Evolutionary conservation across 768 basidiomycete species (phyloP).

Genomic region (Rhizopogon sp.): DNA sequence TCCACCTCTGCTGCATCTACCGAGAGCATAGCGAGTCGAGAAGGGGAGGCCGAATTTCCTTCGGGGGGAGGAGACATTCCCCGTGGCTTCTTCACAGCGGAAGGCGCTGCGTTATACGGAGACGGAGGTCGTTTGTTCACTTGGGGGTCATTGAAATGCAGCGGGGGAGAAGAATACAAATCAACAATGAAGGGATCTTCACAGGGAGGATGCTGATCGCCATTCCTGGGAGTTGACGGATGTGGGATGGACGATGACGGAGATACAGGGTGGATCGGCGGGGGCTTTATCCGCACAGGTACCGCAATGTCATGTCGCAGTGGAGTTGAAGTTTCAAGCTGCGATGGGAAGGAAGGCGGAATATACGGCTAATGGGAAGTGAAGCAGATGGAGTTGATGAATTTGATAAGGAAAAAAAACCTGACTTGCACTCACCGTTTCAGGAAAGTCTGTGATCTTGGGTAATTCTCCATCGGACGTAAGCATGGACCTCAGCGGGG

Average conservation of each 20-base stretch:
- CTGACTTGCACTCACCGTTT: slow-evolving; percentile 27
- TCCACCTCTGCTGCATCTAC: slow-evolving; percentile 10
- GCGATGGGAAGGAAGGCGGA: slow-evolving; percentile 52
- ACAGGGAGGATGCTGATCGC: slow-evolving; percentile 5
- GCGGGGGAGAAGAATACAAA: slow-evolving; percentile 11
- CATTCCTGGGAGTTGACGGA: slow-evolving; percentile 16
- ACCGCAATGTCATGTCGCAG: slow-evolving; percentile 12
- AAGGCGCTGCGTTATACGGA: slow-evolving; percentile 15
- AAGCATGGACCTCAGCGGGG: slow-evolving; percentile 1
- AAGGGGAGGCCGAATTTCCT: background rate
- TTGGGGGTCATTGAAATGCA: slow-evolving; percentile 9
- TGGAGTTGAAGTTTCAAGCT: slow-evolving; percentile 53
- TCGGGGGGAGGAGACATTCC: background rate
- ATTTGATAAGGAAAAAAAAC: slow-evolving; percentile 2
- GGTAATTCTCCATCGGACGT: slow-evolving; percentile 6
- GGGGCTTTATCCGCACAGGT: slow-evolving; percentile 35
- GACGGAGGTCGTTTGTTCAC: slow-evolving; percentile 25
- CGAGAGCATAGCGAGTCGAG: background rate
- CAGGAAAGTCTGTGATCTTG: slow-evolving; percentile 31
- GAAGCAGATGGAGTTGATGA: slow-evolving; percentile 9
- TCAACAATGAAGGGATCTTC: slow-evolving; percentile 7
- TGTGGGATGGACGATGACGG: slow-evolving; percentile 20
- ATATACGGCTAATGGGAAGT: slow-evolving; percentile 34
- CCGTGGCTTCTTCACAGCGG: slow-evolving; percentile 16
- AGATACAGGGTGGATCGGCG: slow-evolving; percentile 30